phyloP scores from a whole-genome alignment of 2,329 filamentous ascomycete species.

The Myriosclerotinia curreyana region DNA sequence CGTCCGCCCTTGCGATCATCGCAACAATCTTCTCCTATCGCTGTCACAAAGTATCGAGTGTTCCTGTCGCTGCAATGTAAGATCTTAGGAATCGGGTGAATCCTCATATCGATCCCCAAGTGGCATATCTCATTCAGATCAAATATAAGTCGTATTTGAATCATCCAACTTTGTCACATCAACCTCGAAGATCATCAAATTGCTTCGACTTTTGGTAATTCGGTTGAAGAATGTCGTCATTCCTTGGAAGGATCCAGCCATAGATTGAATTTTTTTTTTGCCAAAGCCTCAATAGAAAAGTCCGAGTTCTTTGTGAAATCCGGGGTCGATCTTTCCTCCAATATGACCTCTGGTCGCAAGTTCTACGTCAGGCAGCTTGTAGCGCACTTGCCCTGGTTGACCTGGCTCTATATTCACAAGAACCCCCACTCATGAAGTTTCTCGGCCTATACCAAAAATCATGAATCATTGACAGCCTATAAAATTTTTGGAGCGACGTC shows the following conservation, averaged over 20 bases:
- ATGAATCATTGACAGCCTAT: neutral
- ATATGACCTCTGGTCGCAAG: neutral
- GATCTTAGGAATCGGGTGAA: neutral
- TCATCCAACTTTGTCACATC: neutral
- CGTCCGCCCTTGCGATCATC: neutral
- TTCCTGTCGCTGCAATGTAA: neutral
- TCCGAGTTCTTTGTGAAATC: neutral
- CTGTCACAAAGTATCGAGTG: neutral
- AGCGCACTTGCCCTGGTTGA: neutral
- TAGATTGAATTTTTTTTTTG: neutral
- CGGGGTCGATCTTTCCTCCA: neutral
- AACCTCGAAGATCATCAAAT: neutral
- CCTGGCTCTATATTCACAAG: neutral
- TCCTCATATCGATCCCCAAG: neutral
- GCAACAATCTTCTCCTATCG: neutral
- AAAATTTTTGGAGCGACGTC: neutral
- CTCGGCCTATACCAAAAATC: neutral
- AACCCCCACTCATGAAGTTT: neutral
- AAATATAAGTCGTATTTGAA: neutral
- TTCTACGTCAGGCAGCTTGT: neutral
- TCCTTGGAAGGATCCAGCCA: neutral
- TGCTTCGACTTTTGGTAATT: neutral
- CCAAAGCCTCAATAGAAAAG: neutral
- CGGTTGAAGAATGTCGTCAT: neutral
- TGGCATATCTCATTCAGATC: neutral